Percentiles rank a stretch among this genome's conserved stretches.
Conservation (phyloP, 768 basidiomycete species). For the Daedaleopsis sinensis region DNA sequence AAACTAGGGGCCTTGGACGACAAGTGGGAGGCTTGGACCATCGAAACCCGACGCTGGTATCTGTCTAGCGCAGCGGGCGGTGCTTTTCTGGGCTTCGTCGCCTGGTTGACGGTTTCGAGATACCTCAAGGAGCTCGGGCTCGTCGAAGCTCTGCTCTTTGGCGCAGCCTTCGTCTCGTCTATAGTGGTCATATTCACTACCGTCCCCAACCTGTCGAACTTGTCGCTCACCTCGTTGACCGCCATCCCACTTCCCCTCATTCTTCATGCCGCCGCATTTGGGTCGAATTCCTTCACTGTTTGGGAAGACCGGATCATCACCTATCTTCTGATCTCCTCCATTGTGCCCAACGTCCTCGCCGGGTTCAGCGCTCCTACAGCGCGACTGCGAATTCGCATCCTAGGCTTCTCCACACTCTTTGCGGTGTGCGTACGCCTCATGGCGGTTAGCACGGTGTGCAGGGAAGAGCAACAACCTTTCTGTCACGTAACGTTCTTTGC, state of each 20-base stretch:
- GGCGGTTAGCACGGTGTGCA: constrained; percentile 81
- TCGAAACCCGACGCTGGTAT: constrained; percentile 10
- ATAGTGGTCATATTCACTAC: constrained; percentile 47
- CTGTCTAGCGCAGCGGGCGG: constrained; percentile 19
- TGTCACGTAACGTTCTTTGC: constrained; percentile 91
- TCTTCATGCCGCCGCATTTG: constrained; percentile 76
- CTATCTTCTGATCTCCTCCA: constrained; percentile 70
- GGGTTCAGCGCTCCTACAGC: constrained; percentile 70
- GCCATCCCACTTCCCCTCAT: constrained; percentile 51
- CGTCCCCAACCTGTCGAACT: constrained; percentile 34
- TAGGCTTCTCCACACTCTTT: constrained; percentile 70
- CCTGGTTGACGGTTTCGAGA: constrained; percentile 33
- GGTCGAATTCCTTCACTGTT: constrained; percentile 96
- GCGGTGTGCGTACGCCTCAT: constrained; percentile 75
- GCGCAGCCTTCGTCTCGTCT: constrained; percentile 48
- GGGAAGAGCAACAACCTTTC: constrained; percentile 92
- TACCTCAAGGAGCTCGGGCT: constrained; percentile 40
- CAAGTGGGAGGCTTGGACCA: constrained; percentile 49
- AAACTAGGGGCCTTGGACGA: constrained; percentile 43
- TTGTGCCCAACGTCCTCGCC: constrained; percentile 59
- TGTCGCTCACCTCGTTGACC: constrained; percentile 10
- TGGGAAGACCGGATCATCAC: constrained; percentile 91
- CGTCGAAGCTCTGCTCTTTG: constrained; percentile 55
- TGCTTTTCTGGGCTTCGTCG: constrained; percentile 37
- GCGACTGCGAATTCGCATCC: constrained; percentile 73